Evolutionary conservation across 2,329 filamentous ascomycete species (phyloP).

Genomic region (Scedosporium minutisporum): DNA sequence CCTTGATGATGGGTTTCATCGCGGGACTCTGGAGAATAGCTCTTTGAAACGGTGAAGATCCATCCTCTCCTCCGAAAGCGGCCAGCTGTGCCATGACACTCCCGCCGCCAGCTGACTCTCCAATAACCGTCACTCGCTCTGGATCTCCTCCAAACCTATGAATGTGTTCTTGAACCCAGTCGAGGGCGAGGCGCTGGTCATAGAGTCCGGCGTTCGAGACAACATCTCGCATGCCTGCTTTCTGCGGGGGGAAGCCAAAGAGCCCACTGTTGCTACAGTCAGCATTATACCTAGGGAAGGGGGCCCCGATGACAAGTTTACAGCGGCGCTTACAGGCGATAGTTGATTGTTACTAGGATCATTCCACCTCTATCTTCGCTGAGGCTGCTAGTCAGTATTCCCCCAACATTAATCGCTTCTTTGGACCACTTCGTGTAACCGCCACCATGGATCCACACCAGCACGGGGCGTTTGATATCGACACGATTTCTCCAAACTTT

Average conservation of each 20-base stretch:
- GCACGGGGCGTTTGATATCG: constrained; percentile 23
- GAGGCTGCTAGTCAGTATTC: constrained; percentile 22
- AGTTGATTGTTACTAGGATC: constrained; percentile 30
- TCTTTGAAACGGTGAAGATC: constrained; percentile 32
- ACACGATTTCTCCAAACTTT: constrained; percentile 18
- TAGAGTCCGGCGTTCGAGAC: constrained; percentile 39
- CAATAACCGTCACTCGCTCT: constrained; percentile 39
- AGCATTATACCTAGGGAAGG: too few species aligned
- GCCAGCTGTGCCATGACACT: constrained; percentile 38
- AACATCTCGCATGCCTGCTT: constrained; percentile 23
- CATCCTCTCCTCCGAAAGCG: constrained; percentile 31
- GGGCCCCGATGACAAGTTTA: too few species aligned
- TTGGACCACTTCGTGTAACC: constrained; percentile 30
- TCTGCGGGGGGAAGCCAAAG: constrained; percentile 36
- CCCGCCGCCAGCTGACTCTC: constrained; percentile 42
- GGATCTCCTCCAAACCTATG: constrained; percentile 37
- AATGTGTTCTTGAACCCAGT: constrained; percentile 43
- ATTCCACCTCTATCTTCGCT: constrained; percentile 23
- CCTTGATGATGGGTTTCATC: constrained; percentile 5
- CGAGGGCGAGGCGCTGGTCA: constrained; percentile 38
- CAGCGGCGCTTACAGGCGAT: constrained; percentile 18
- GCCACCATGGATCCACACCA: constrained; percentile 39
- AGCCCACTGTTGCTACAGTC: constrained; percentile 13
- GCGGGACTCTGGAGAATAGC: constrained; percentile 28
- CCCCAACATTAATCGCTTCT: constrained; percentile 23